These are phyloP conservation scores for Fusarium mundagurra DNA, from an alignment of 2,329 filamentous ascomycete species.

Conservation along the genomic window DNA sequence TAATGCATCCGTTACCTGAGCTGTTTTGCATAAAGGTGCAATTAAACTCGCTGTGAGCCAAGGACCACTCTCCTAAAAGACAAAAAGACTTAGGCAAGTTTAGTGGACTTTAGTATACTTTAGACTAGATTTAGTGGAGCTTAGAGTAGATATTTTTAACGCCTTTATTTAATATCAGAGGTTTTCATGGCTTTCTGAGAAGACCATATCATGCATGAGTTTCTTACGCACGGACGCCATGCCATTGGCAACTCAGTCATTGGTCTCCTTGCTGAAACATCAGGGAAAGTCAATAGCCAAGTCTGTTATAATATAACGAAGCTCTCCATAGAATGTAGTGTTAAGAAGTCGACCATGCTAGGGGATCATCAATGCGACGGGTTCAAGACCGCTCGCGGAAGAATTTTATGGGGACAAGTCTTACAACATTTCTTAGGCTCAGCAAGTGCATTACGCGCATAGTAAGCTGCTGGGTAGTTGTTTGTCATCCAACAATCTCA, in stretches of 20 bases:
- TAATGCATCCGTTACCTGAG: neutral
- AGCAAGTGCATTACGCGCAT: neutral
- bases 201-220: neutral
- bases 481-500: neutral
- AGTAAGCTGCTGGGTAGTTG: too few relatives aligned
- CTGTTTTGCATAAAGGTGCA: neutral
- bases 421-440: neutral
- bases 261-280: neutral
- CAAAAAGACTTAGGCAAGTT: neutral
- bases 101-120: neutral
- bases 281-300: neutral
- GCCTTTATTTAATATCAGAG: fast-evolving
- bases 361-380: too few relatives aligned
- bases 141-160: fast-evolving
- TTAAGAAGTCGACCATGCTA: too few relatives aligned
- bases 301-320: fast-evolving
- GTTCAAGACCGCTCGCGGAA: too few relatives aligned
- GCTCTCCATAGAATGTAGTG: fast-evolving
- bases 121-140: neutral
- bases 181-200: too few relatives aligned
- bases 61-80: neutral
- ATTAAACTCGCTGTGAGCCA: neutral
- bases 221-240: neutral
- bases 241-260: neutral
- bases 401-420: too few relatives aligned